Evolutionary conservation across 2,329 filamentous ascomycete species (phyloP), one percentile per base, ranked within the genome.

Genomic region (Periglandula ipomoeae): DNA sequence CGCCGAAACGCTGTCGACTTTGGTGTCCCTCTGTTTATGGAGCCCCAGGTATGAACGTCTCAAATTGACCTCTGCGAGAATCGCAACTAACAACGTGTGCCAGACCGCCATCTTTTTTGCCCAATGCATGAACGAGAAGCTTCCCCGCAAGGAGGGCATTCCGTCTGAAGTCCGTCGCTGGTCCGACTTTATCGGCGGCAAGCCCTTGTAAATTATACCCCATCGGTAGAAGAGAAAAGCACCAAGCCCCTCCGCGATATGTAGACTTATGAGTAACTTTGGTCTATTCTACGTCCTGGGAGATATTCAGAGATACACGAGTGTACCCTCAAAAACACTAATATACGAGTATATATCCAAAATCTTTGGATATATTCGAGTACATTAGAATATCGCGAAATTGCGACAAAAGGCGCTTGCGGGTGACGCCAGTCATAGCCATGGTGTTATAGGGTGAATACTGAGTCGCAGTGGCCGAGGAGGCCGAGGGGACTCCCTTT

Each of bases 1-100:
- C 82, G 93, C 62, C 82, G 93, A 65, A 98, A 98, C 64, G 93
- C 93, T 24, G 93, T 98, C 49, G 93, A 98, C 72, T 98, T 98
- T 67, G 91, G 91, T 59, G 89, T 97, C 27, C 93, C 93, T 44
- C 76, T 98, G 49, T 97, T 98, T 70, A 96, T 96, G 90, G 91
- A 97, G 74, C 89, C 90, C 48, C 91, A 93, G 84, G 89, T 94
- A 75, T 73, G 81, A 27, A 8, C 19, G 7, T n/a, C n/a, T 11
- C 9, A 39, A 22, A 13, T 30, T 17, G n/a, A 8, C 20, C 17
- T n/a, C 22, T 11, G 5, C 15, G 15, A 44, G 24, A 10, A 9
- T 40, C 38, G 19, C 27, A n/a, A 17, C 27, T 17, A 45, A 45
- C 48, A 38, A 3, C 19, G n/a, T 3, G 26, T 23, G 7, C 11